These are phyloP conservation scores for Botrytis hyacinthi DNA, from an alignment of 2,329 filamentous ascomycete species.

Conservation along the genomic window DNA sequence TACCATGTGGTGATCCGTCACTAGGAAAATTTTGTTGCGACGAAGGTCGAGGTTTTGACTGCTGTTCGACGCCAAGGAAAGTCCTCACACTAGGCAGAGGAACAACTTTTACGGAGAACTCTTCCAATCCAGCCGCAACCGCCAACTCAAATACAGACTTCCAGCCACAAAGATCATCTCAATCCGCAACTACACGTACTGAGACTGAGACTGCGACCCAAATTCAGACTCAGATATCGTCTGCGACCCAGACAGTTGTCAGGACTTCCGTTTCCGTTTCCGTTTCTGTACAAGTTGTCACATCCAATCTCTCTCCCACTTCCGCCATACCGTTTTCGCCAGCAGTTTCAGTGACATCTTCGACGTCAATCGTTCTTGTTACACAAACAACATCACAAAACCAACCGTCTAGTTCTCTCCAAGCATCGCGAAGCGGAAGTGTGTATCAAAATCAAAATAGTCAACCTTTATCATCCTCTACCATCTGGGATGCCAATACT, in stretches of 20 bases:
- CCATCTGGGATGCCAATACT: neutral
- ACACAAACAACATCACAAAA: neutral
- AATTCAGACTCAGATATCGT: neutral
- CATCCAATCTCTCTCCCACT: neutral
- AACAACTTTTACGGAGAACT: neutral
- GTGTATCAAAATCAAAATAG: neutral
- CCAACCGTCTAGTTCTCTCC: neutral
- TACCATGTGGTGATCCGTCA: slow-evolving; percentile 23
- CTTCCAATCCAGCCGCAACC: neutral
- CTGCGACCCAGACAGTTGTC: neutral
- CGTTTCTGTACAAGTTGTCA: slow-evolving; percentile 1
- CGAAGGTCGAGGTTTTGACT: slow-evolving; percentile 23
- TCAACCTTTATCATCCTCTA: neutral
- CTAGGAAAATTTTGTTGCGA: slow-evolving; percentile 27
- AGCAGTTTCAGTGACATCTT: neutral
- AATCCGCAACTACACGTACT: neutral
- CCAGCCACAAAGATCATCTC: neutral
- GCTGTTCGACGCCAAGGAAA: slow-evolving; percentile 22
- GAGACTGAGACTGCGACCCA: neutral
- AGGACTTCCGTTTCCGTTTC: neutral
- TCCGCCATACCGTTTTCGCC: neutral
- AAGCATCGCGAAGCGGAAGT: neutral
- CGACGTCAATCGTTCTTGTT: neutral
- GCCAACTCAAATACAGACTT: neutral
- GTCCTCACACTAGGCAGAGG: slow-evolving; percentile 21